Evolutionary conservation across 257 asterid genomes (phyloP), one percentile per base, ranked within the genome.

Genomic region (Solanum pennellii): DNA sequence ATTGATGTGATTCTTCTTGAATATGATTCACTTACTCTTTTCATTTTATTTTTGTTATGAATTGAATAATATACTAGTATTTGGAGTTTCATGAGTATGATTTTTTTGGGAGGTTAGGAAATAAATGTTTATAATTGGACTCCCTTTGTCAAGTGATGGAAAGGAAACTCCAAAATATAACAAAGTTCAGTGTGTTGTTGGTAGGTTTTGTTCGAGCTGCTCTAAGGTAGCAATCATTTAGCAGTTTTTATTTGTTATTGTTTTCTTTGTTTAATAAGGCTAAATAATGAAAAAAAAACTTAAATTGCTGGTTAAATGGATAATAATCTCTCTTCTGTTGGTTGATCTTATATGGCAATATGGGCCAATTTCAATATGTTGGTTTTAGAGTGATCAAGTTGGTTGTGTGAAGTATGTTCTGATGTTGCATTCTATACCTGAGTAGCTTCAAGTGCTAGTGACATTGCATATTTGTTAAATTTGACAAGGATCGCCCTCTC

Each of bases 151-250:
- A 42, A 10, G 0, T 42, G 91, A 94, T 56, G 97, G 99, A 86
- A 92, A 83, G 89, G 98, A 95, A 91, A 95, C 99, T 2, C 91
- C 89, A 66, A 98, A 96, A 73, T 96, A 98, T 5, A 95, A 96
- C 88, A 94, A 95, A 89, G 98, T 96, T 41, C 94, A 98, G 12
- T 94, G 97, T 65, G 95, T 96, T 42, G 98, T 94, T 13, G 98
- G 98, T 76, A 91, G 99, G 91, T 88, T 96, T 96, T 18, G 93
- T 90, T 88, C 93, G 95, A 87, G 98, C 98, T 87, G 97, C 99
- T 33, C 95, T 95, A 90, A 94, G 97, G 98, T 96, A 73, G 42
- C 10, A 20, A 3, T 39, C 15, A n/a, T 76, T 76, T 75, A 75
- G 83, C 21, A 23, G 5, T 76, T 21, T 41, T 41, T 6, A 2